Base-by-base conservation (phyloP, 768 basidiomycete genomes). In the Mycena venus region DNA sequence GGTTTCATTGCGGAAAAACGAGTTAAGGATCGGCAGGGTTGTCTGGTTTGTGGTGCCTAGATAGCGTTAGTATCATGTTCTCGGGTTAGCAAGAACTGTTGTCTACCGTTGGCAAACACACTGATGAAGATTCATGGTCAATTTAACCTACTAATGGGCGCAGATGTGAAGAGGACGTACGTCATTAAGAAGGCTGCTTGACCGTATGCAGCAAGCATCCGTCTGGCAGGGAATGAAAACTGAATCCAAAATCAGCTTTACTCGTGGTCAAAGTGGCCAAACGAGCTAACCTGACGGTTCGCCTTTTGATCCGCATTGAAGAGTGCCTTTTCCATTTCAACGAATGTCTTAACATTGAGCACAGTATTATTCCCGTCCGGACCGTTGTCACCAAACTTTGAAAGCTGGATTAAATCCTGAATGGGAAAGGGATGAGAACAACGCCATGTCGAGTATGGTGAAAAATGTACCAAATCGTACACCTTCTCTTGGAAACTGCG, bases 21-120 rank as follows among this genome's bases (percentile, higher is more conserved):
- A 68, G 23, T 49, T 64, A 8, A 70, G 44, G 51, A 67, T 75
- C 12, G 74, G 38, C 5, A 71, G 55, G 11, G 74, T 72, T 14
- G 75, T 49, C 40, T 72, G 75, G 12, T 71, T 64, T 19, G 75
- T 75, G 9, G 75, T 75, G 27, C 74, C 70, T n/a, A n/a, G n/a
- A n/a, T 75, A 23, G 29, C 29, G 14, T 36, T 32, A n/a, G 3
- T 23, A 19, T n/a, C n/a, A n/a, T 19, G 9, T 5, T 29, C 53
- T 14, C 2, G n/a, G n/a, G n/a, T n/a, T n/a, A n/a, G n/a, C 32
- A 58, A 32, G 5, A 6, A 40, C 2, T 44, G 4, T 9, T 27
- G 34, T 63, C 4, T 36, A 72, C 75, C 71, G 32, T 76, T 76
- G 15, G 75, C 75, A 31, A 76, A 76, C 4, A 69, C 61, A 25